Percentiles rank a stretch among this genome's conserved stretches.
These are phyloP conservation scores for Collybia sordida DNA, from an alignment of 768 basidiomycete species.

Conservation along the genomic window DNA sequence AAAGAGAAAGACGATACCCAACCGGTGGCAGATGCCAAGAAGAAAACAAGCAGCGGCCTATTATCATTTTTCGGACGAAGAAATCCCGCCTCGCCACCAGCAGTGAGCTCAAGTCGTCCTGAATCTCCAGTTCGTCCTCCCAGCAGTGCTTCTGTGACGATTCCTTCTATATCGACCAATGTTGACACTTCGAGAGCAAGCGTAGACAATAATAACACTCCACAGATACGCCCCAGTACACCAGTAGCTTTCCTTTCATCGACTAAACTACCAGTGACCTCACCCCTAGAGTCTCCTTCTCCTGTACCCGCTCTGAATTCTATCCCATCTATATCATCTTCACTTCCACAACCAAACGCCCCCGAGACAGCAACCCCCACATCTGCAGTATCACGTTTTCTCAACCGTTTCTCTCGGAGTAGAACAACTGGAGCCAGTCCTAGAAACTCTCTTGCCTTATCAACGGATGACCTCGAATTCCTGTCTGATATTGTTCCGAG, in stretches of 20 bases:
- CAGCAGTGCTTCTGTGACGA: constrained; percentile 4
- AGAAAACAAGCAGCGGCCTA: constrained; percentile 55
- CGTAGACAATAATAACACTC: constrained; percentile 15
- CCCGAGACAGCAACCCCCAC: constrained; percentile 33
- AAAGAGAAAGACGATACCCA: constrained; percentile 41
- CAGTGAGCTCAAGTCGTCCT: constrained; percentile 10
- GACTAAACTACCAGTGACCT: constrained; percentile 7
- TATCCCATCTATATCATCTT: constrained; percentile 11
- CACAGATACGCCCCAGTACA: constrained; percentile 4
- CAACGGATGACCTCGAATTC: constrained; percentile 80
- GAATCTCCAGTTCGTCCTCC: constrained; percentile 11
- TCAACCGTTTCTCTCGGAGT: constrained; percentile 68
- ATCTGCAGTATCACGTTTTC: constrained; percentile 82
- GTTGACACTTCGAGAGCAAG: constrained; percentile 23
- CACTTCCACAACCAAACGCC: constrained; percentile 13
- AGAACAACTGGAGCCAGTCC: constrained; percentile 33
- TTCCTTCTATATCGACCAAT: constrained; percentile 14
- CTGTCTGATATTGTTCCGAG: constrained; percentile 69
- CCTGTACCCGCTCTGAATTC: neutral
- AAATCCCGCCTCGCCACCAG: constrained; percentile 9
- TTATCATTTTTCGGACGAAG: constrained; percentile 71
- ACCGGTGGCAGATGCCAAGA: constrained; percentile 39
- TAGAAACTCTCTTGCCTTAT: constrained; percentile 65
- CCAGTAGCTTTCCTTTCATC: constrained; percentile 7
- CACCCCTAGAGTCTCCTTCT: neutral